Base-by-base conservation (phyloP, 305 asterid species). In the Ruellia speciosa region DNA sequence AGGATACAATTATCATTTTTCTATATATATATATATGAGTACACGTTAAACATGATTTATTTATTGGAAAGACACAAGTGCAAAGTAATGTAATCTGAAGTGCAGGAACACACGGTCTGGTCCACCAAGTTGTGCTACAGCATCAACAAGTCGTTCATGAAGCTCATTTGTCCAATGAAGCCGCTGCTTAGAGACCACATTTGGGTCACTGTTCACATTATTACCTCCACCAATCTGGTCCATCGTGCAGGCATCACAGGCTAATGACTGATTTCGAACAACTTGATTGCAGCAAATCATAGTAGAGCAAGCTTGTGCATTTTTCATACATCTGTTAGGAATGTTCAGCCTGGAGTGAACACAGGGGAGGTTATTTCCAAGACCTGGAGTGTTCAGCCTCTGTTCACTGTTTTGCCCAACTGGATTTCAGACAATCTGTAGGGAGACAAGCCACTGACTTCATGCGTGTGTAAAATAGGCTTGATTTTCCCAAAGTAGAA, bases 91-190 rank as follows among this genome's bases (percentile, higher is more conserved):
- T 43, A 2, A 2, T 43, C 12, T 43, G 67, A 68, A 9, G n/a
- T n/a, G n/a, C n/a, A n/a, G n/a, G n/a, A n/a, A 75, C 95, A 81
- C 70, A 87, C 95, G 73, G 62, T 87, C 95, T 28, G 95, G 95
- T 41, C 95, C 95, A 61, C 94, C 95, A 67, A 87, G 94, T 63
- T 87, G 94, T 16, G 95, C 95, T 43, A 87, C 95, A 67, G 95
- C 83, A 73, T 87, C 95, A 66, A 84, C 82, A 72, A 87, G 84
- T 62, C 94, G 86, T 55, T 87, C 95, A 35, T 87, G 95, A 69
- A 87, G 95, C 66, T 87, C 94, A 24, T 84, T 85, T 47, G 94
- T 87, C 95, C 95, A 87, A 16, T 94, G 95, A 62, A 87, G 90
- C 58, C 95, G 83, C 58, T 84, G 94, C 73, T 79, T 87, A 10